Evolutionary conservation across 225 moss, liverwort and hornwort genomes (phyloP).

Genomic region (Bryoerythrophyllum caledonicum): DNA sequence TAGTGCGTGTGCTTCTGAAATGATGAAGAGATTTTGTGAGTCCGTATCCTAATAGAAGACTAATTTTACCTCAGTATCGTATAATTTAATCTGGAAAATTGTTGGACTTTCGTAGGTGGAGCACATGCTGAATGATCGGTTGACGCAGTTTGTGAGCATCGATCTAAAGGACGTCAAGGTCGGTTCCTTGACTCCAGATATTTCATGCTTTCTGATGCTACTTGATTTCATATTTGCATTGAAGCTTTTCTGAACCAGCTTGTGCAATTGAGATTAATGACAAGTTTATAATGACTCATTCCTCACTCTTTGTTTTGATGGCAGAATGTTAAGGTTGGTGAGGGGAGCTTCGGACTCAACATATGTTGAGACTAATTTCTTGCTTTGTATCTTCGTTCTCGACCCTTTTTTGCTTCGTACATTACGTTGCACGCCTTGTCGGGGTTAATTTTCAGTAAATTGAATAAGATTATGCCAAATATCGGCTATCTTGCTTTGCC

Average conservation of each 20-base stretch:
- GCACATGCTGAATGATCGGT: conserved; percentile 78
- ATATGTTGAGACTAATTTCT: conserved; percentile 31
- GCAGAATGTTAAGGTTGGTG: conserved; percentile 64
- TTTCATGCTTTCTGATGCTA: not conserved
- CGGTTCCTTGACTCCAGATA: conserved; percentile 19
- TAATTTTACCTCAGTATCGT: not conserved
- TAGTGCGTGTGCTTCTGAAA: conserved; percentile 6
- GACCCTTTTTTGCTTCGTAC: conserved; percentile 29
- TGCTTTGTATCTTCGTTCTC: conserved; percentile 35
- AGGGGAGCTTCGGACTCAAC: conserved; percentile 42
- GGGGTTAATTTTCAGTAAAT: conserved; percentile 18
- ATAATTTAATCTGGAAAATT: not conserved
- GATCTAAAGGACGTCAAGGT: conserved; percentile 84
- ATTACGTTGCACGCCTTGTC: conserved; percentile 11
- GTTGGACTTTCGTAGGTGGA: conserved; percentile 46
- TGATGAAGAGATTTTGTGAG: not conserved
- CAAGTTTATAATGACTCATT: conserved; percentile 23
- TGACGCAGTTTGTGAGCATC: conserved; percentile 78
- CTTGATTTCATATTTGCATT: not conserved
- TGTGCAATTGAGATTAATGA: not conserved
- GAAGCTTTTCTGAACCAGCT: conserved; percentile 11
- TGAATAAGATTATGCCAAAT: conserved; percentile 3
- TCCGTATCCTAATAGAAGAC: not conserved
- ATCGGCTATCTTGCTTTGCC: conserved; percentile 11
- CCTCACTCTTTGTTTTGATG: conserved; percentile 32